A percentile compares a stretch with the other conserved stretches of the same genome.
phyloP scores from a whole-genome alignment of 495 filamentous ascomycete genomes.

The Xylaria telfairii region DNA sequence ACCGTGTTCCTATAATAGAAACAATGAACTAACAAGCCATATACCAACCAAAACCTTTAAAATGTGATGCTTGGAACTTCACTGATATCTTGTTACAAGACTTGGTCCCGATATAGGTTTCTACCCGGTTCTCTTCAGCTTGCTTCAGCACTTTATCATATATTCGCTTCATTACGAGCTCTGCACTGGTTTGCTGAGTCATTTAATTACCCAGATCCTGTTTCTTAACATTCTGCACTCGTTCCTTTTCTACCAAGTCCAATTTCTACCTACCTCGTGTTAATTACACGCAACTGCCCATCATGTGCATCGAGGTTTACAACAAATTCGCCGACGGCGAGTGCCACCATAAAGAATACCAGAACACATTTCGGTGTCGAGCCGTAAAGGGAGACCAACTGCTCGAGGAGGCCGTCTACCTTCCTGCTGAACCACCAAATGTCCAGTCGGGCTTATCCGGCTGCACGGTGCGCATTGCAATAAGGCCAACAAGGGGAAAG shows the following conservation, averaged over 20 bases:
- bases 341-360: conserved; percentile 36
- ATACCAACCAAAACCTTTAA: background rate
- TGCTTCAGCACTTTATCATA: background rate
- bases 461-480: conserved; percentile 25
- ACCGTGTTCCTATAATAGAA: background rate
- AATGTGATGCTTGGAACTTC: background rate
- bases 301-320: conserved; percentile 38
- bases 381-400: conserved; percentile 24
- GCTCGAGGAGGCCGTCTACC: conserved; percentile 28
- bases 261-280: background rate
- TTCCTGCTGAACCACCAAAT: conserved; percentile 27
- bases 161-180: background rate
- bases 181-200: conserved; percentile 19
- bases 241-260: conserved; percentile 11
- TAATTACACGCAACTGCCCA: background rate
- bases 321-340: conserved; percentile 21
- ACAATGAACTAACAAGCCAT: conserved; percentile 1
- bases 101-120: background rate
- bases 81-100: background rate
- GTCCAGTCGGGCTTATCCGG: conserved; percentile 22
- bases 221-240: background rate
- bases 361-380: conserved; percentile 34
- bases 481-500: conserved; percentile 22
- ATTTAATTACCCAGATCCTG: background rate
- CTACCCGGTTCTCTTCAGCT: background rate